Percentiles rank a stretch among this genome's conserved stretches.
phyloP scores from a whole-genome alignment of 2,329 filamentous ascomycete genomes.

The Fonsecaea monophora region DNA sequence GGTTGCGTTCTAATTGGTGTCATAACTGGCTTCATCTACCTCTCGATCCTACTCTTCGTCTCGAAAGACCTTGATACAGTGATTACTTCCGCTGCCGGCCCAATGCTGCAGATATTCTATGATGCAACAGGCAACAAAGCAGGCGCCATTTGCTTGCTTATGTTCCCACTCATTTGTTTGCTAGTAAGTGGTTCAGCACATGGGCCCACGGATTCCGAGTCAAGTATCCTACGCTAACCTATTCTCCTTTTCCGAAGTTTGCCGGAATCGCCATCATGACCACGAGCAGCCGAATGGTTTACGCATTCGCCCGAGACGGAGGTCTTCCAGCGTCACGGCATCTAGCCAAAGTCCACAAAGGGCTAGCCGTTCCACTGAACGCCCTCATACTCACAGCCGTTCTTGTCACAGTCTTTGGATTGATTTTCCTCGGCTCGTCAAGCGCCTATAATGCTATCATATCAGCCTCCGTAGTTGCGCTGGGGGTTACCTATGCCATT shows the following conservation, averaged over 20 bases:
- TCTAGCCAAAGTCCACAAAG: constrained; percentile 67
- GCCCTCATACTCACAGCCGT: constrained; percentile 66
- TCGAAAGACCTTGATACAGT: constrained; percentile 64
- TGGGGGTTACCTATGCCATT: constrained; percentile 76
- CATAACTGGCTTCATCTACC: constrained; percentile 67
- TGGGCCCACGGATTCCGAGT: too few relatives aligned
- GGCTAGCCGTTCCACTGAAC: constrained; percentile 70
- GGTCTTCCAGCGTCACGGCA: constrained; percentile 55
- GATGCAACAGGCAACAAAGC: constrained; percentile 67
- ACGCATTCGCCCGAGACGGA: constrained; percentile 71
- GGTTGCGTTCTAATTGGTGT: constrained; percentile 69
- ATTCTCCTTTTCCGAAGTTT: constrained; percentile 57
- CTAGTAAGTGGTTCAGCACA: constrained; percentile 23
- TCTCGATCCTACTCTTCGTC: constrained; percentile 69
- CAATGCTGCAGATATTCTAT: constrained; percentile 67
- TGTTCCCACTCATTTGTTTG: constrained; percentile 49
- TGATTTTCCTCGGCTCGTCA: constrained; percentile 71
- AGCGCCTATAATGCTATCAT: constrained; percentile 76
- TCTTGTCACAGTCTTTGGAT: constrained; percentile 71
- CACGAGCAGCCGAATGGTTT: constrained; percentile 70
- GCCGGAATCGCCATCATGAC: constrained; percentile 70
- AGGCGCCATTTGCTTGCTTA: constrained; percentile 69
- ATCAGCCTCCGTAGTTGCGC: constrained; percentile 72
- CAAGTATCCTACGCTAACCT: too few relatives aligned
- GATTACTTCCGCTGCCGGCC: constrained; percentile 63